Evolutionary conservation across 495 filamentous ascomycete species (phyloP).

Genomic region (Darksidea phi): DNA sequence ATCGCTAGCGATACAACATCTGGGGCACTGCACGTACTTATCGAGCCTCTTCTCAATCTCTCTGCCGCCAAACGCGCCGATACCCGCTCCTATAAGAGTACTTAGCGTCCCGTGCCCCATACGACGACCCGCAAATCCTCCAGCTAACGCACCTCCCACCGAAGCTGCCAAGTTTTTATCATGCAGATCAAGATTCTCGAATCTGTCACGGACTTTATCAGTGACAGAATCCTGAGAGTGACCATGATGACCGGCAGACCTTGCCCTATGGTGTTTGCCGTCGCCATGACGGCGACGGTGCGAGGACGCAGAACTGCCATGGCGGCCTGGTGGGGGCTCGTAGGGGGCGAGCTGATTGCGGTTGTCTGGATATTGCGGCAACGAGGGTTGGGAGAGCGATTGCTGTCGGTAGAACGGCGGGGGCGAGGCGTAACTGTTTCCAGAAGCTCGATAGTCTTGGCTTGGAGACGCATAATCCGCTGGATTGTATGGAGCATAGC

Average conservation of each 20-base stretch:
- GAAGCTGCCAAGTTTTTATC: slow-evolving; percentile 31
- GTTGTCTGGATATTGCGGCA: slow-evolving; percentile 14
- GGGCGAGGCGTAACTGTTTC: slow-evolving; percentile 21
- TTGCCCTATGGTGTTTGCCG: slow-evolving; percentile 27
- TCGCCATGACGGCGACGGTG: slow-evolving; percentile 24
- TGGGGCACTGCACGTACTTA: slow-evolving; percentile 27
- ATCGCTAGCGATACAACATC: background rate
- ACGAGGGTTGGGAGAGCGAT: slow-evolving; percentile 31
- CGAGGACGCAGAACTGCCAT: slow-evolving; percentile 23
- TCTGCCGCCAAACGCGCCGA: slow-evolving; percentile 27
- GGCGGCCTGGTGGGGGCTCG: slow-evolving; percentile 7
- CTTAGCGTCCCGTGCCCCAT: slow-evolving; percentile 33
- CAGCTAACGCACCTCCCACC: slow-evolving; percentile 36
- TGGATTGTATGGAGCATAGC: slow-evolving; percentile 24
- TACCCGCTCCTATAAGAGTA: slow-evolving; percentile 31
- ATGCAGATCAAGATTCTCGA: slow-evolving; percentile 26
- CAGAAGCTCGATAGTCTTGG: slow-evolving; percentile 9
- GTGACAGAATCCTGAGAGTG: slow-evolving; percentile 30
- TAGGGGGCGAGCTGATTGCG: slow-evolving; percentile 1
- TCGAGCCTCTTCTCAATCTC: slow-evolving; percentile 33
- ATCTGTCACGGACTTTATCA: slow-evolving; percentile 34
- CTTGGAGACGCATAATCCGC: slow-evolving; percentile 20
- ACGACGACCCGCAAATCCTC: slow-evolving; percentile 27
- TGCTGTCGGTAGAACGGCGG: slow-evolving; percentile 35
- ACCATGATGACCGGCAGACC: slow-evolving; percentile 31